A percentile compares a stretch with the other conserved stretches of the same genome.
These are phyloP conservation scores for Carex myosuroides DNA, from an alignment of 176 grass and related monocot species.

Conservation along the genomic window DNA sequence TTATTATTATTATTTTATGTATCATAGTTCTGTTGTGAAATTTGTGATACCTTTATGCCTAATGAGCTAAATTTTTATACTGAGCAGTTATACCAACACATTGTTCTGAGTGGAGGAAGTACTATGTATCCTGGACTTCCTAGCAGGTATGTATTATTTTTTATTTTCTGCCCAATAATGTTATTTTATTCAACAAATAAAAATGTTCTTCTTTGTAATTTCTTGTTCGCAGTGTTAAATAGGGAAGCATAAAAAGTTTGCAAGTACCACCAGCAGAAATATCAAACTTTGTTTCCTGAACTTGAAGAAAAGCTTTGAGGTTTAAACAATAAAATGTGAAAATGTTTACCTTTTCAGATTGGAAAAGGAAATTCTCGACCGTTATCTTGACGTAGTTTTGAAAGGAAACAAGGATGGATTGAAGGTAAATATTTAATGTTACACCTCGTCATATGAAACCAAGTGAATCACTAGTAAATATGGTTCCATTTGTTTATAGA, in stretches of 20 bases:
- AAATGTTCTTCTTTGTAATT: not conserved
- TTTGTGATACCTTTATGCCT: not conserved
- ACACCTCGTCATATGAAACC: not conserved
- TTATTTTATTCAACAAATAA: not conserved
- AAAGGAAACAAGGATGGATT: constrained; percentile 95
- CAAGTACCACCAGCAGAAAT: not conserved
- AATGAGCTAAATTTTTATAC: constrained; percentile 27
- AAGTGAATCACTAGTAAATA: not conserved
- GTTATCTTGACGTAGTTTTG: constrained; percentile 80
- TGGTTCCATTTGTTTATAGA: constrained; percentile 40
- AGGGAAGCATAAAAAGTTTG: not conserved
- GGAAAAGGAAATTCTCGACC: constrained; percentile 96
- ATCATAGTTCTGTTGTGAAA: not conserved
- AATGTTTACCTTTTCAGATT: constrained; percentile 35
- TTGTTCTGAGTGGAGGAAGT: constrained; percentile 93
- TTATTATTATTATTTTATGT: not conserved
- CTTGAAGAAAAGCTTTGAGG: not conserved
- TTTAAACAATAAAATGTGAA: constrained; percentile 1
- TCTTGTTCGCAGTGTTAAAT: not conserved
- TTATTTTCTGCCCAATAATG: not conserved
- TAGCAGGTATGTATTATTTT: constrained; percentile 50
- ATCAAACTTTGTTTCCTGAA: not conserved
- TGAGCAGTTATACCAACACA: constrained; percentile 83
- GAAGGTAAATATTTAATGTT: constrained; percentile 48
- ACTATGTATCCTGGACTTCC: constrained; percentile 96